Conservation (phyloP, 2,329 filamentous ascomycete genomes). For the Coniochaeta sp. region DNA sequence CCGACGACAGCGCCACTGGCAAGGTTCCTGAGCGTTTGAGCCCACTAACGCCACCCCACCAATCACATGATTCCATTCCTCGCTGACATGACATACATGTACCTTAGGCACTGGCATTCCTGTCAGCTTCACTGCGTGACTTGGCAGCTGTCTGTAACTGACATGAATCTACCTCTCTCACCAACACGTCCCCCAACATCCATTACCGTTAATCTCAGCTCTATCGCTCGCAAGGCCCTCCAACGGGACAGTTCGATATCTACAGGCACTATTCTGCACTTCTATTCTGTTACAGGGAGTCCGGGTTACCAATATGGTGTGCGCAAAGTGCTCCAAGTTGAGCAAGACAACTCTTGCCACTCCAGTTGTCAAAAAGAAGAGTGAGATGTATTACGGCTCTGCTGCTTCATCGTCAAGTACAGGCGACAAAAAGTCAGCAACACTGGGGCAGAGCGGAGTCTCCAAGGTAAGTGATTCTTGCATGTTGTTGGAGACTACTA, state of each 20-base stretch:
- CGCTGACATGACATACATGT: too few relatives aligned
- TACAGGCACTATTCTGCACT: not conserved
- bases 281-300: not conserved
- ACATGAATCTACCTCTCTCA: not conserved
- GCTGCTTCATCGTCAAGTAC: slow-evolving; percentile 33
- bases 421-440: slow-evolving; percentile 37
- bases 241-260: not conserved
- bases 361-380: slow-evolving; percentile 59
- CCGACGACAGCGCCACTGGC: not conserved
- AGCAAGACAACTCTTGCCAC: slow-evolving; percentile 55
- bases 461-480: slow-evolving; percentile 38
- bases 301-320: slow-evolving; percentile 43
- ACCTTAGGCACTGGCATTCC: not conserved
- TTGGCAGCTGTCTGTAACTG: not conserved
- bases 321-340: slow-evolving; percentile 55
- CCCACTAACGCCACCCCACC: not conserved
- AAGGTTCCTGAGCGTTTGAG: not conserved
- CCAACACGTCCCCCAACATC: not conserved
- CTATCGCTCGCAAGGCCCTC: not conserved
- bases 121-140: too few relatives aligned
- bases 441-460: slow-evolving; percentile 49
- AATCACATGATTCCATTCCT: not conserved
- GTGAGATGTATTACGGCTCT: slow-evolving; percentile 58
- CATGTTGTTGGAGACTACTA: not conserved
- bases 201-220: not conserved